Base-by-base conservation (phyloP, 768 basidiomycete genomes). In the Pleurotus salmoneostramineus region DNA sequence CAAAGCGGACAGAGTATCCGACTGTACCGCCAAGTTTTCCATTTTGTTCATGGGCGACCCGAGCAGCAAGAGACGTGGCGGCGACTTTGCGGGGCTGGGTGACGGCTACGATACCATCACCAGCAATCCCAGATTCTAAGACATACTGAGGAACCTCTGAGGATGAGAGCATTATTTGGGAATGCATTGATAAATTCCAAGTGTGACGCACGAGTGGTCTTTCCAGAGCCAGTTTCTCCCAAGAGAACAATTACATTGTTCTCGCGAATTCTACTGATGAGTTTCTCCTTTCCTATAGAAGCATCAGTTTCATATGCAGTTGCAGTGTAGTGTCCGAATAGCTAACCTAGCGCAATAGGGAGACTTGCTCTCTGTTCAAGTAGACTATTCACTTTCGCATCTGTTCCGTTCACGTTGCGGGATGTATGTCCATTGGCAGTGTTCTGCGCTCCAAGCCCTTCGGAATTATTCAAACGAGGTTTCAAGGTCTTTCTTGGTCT, bases 221-320 rank as follows among this genome's bases (percentile, higher is more conserved):
- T 99, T 61, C 97, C 97, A 15, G 95, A 97, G 10, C 97, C 97
- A 0, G 97, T 98, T 73, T 99, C 97, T 40, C 95, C 97, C 2
- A 99, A 81, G 6, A 99, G 82, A 45, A 98, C 85, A 1, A 88
- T 91, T 5, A 93, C 88, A 68, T 94, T 89, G 76, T 92, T 88
- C 61, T 84, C 80, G 33, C 73, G 71, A 52, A 96, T 86, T 69
- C 87, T 87, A 58, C 83, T 77, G 32, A 93, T 72, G 32, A 96
- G 78, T 32, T 87, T 84, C 21, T 91, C 88, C 67, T 80, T 85
- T 57, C 91, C 93, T 93, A 40, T 33, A 37, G 35, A 5, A 40
- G 44, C 12, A 32, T 11, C 11, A 54, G 54, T 55, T 27, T 27
- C 21, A 27, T 27, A 27, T 27, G 21, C 21, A 27, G 21, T 3